phyloP scores from a whole-genome alignment of 352 stramenopile genomes.

The Halophytophthora polymorphica region DNA sequence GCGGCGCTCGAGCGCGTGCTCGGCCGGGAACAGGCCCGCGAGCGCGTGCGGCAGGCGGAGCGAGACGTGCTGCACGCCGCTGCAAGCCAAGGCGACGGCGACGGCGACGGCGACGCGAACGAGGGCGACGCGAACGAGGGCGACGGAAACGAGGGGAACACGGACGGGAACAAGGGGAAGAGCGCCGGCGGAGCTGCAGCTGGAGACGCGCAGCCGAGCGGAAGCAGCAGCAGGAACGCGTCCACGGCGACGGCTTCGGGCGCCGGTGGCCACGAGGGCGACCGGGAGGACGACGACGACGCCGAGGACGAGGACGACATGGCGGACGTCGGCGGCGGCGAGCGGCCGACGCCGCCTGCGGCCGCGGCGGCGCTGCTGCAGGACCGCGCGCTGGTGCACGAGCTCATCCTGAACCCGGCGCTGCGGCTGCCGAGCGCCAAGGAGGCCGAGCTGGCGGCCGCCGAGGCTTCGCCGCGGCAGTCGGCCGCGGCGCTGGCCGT shows the following conservation, averaged over 20 bases:
- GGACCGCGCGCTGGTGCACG: slow-evolving; percentile 61
- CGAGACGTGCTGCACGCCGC: slow-evolving; percentile 20
- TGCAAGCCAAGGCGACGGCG: background rate
- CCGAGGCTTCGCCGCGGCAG: slow-evolving; percentile 11
- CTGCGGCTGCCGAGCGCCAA: slow-evolving; percentile 40
- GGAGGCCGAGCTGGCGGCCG: slow-evolving; percentile 21
- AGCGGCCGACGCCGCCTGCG: slow-evolving; percentile 6
- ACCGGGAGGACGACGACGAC: slow-evolving; percentile 9
- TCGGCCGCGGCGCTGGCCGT: slow-evolving; percentile 28
- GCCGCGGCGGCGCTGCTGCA: slow-evolving; percentile 48
- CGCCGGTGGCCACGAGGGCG: slow-evolving; percentile 7
- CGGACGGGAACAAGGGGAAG: too few relatives aligned
- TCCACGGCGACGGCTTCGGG: slow-evolving; percentile 1
- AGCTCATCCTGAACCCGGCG: slow-evolving; percentile 69
- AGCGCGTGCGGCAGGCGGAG: slow-evolving; percentile 34
- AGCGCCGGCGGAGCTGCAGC: too few relatives aligned
- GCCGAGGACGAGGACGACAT: slow-evolving; percentile 28
- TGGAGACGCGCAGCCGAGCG: slow-evolving; percentile 3
- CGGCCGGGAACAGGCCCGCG: slow-evolving; percentile 34
- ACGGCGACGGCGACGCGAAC: background rate
- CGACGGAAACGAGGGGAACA: background rate
- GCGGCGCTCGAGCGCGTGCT: slow-evolving; percentile 54
- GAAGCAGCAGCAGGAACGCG: slow-evolving; percentile 7
- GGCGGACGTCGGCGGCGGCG: slow-evolving; percentile 7
- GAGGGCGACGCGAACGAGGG: background rate